Conservation (phyloP, 768 basidiomycete genomes). For the Royoungia palumana region DNA sequence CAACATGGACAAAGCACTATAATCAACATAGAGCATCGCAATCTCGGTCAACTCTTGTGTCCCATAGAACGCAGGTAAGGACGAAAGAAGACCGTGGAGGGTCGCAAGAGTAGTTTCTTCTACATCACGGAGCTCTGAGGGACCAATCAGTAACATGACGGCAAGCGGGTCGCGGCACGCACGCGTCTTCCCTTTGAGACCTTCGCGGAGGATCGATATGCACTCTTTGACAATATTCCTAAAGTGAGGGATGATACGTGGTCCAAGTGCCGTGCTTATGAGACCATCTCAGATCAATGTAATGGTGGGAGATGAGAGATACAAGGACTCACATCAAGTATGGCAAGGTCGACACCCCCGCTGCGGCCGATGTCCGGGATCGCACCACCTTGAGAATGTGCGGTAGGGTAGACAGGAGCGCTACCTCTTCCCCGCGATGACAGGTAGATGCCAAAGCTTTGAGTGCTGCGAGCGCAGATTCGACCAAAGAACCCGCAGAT, state of each 20-base stretch:
- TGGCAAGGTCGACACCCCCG: conserved; percentile 53
- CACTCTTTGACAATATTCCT: conserved; percentile 63
- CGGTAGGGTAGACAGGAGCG: conserved; percentile 59
- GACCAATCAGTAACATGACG: not conserved
- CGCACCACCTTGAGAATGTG: conserved; percentile 49
- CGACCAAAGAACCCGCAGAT: conserved; percentile 38
- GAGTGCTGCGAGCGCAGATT: conserved; percentile 58
- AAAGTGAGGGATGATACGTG: conserved; percentile 85
- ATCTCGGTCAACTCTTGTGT: conserved; percentile 53
- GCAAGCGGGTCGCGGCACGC: conserved; percentile 25
- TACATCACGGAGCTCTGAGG: conserved; percentile 32
- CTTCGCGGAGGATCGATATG: conserved; percentile 45
- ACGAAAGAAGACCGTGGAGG: conserved; percentile 64
- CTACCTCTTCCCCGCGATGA: conserved; percentile 61
- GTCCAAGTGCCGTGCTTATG: conserved; percentile 69
- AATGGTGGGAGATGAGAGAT: not conserved
- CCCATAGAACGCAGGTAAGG: conserved; percentile 84
- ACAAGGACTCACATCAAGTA: conserved; percentile 53
- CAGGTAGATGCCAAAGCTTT: conserved; percentile 56
- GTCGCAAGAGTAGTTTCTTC: conserved; percentile 40
- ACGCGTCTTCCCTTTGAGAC: conserved; percentile 27
- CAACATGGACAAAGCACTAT: conserved; percentile 11
- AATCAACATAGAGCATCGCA: conserved; percentile 55
- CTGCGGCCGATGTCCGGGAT: conserved; percentile 33
- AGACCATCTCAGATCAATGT: conserved; percentile 2